Conservation (phyloP, 345 rosid species). For the Pelargonium nanum region DNA sequence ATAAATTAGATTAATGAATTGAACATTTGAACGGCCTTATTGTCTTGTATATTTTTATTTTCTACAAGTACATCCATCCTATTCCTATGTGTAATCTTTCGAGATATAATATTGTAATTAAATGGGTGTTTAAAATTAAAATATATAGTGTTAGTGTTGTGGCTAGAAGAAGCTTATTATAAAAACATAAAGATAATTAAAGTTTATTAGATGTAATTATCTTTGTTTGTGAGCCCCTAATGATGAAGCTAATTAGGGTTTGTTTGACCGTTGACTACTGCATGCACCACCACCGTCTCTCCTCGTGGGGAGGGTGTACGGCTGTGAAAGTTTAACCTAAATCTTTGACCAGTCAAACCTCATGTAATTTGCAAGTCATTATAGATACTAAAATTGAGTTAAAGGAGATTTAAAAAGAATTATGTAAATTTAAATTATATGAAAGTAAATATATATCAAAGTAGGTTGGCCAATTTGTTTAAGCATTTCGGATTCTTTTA, state of each 20-base stretch:
- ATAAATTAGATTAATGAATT: not conserved
- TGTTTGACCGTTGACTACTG: slow-evolving; percentile 3
- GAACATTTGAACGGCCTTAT: not conserved
- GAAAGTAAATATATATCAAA: too few species aligned
- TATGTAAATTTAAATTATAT: too few species aligned
- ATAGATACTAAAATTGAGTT: too few species aligned
- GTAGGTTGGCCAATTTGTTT: too few species aligned
- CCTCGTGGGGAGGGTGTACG: slow-evolving; percentile 7
- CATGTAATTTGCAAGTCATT: too few species aligned
- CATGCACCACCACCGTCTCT: slow-evolving; percentile 1
- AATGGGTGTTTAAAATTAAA: too few species aligned
- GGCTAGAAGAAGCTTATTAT: too few species aligned
- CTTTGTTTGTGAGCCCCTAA: not conserved
- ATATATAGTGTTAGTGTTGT: not conserved
- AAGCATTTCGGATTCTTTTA: too few species aligned
- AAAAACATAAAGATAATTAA: too few species aligned
- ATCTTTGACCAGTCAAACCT: slow-evolving; percentile 16
- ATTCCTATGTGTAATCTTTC: not conserved
- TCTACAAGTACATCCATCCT: too few species aligned
- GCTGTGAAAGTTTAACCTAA: not conserved
- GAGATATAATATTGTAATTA: not conserved
- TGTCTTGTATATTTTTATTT: not conserved
- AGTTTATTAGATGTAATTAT: too few species aligned
- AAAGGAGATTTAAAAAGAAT: too few species aligned
- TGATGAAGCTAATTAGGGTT: not conserved